Evolutionary conservation across 306 rosid genomes (phyloP), one percentile per base, ranked within the genome.

Genomic region (Ormosia semicastrata): DNA sequence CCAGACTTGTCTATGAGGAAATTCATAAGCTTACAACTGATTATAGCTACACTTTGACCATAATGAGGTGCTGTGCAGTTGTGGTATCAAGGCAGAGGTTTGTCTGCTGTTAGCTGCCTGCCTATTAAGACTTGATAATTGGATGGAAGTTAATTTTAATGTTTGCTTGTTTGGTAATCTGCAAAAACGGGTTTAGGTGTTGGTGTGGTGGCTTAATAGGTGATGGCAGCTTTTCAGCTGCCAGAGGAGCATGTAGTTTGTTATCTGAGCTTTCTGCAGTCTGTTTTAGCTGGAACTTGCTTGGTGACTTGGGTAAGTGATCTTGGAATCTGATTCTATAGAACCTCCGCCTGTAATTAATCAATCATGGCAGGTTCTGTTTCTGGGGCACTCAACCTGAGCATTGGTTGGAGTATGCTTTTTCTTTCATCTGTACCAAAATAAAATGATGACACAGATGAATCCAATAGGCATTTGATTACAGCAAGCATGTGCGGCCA

Each of bases 261-360:
- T 64, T 78, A 64, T 71, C 6, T 77, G 67, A 77, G 49, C 70
- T 77, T 77, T 71, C 71, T 52, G 70, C 56, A 71, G 65, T 32
- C 17, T 54, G 68, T 57, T 56, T 71, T 72, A 44, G 64, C 5
- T 57, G 57, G 65, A 67, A 73, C 39, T 83, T 72, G 81, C 77
- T 84, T 84, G 81, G 77, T 47, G 73, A 56, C 47, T 59, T 79
- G 54, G 75, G 70, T 8, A 80, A 67, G 65, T 75, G 87, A 80
- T 84, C 34, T 75, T 49, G 53, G 78, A 84, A 79, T 84, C 84
- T 57, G 87, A 84, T 79, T 57, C 80, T 44, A 24, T 44, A 50
- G 83, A 78, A 58, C 65, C 68, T 57, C 44, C 73, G 74, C 74
- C 74, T 14, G 62, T 84, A 80, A 80, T 68, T 74, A 68, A 67